A percentile compares a stretch with the other conserved stretches of the same genome.
These are phyloP conservation scores for Spizellomyces punctatus DNA, from an alignment of 192 early-diverging fungal genomes.

Conservation along the genomic window DNA sequence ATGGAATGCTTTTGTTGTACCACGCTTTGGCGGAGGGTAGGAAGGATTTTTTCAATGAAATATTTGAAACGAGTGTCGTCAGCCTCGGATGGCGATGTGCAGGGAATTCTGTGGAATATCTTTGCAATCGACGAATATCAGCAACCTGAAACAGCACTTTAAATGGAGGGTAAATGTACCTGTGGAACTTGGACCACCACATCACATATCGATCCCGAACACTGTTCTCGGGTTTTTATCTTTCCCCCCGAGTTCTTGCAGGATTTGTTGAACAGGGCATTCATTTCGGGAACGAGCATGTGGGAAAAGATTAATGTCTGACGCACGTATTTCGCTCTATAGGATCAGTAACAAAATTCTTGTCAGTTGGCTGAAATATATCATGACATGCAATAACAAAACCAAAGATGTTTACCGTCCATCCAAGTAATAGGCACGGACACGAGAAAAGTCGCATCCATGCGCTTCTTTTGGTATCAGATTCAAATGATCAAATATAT, in stretches of 20 bases:
- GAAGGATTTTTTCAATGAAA: slow-evolving; percentile 78
- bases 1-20: slow-evolving; percentile 45
- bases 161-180: too few relatives aligned
- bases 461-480: slow-evolving; percentile 87
- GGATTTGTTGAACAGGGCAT: slow-evolving; percentile 64
- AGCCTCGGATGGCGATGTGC: slow-evolving; percentile 55
- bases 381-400: too few relatives aligned
- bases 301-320: slow-evolving; percentile 86
- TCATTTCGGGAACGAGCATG: slow-evolving; percentile 89
- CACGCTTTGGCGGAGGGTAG: slow-evolving; percentile 50
- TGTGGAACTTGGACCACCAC: slow-evolving; percentile 7
- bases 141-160: too few relatives aligned
- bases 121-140: slow-evolving; percentile 2
- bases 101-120: slow-evolving; percentile 73
- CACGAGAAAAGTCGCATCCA: slow-evolving; percentile 93
- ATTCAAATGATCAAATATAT: slow-evolving; percentile 84
- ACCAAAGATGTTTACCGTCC: slow-evolving; percentile 42
- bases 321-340: slow-evolving; percentile 76
- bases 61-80: slow-evolving; percentile 84
- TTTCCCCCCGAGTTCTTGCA: slow-evolving; percentile 48
- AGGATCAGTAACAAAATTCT: background rate
- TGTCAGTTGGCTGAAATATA: too few relatives aligned
- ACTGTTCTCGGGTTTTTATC: background rate
- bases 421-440: slow-evolving; percentile 85
- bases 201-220: background rate